Evolutionary conservation across 768 basidiomycete species (phyloP), one percentile per base, ranked within the genome.

Genomic region (Candolleomyces eurysporus): DNA sequence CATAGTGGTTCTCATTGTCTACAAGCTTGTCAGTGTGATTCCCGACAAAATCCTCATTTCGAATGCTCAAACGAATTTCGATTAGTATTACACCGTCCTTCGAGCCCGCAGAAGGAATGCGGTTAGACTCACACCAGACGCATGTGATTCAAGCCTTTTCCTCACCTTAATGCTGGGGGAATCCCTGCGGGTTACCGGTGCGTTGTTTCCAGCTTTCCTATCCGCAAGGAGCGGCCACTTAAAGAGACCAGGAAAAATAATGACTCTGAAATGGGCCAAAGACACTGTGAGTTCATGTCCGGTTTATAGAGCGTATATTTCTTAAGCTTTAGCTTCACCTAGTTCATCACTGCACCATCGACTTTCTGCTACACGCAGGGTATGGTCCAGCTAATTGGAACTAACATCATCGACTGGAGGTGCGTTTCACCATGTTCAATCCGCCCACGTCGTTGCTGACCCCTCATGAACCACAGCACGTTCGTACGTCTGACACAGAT

Each of bases 141-240:
- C 55, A 17, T 49, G 48, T 26, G 61, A 61, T 40, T 57, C 55
- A 3, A 61, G 55, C 22, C 49, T 61, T 10, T 61, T 61, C 22
- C 3, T 61, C 30, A 42, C 36, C 16, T 45, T 61, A 19, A 57
- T 61, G 40, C 32, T 48, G 3, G 61, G 61, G 2, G 61, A 61
- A 39, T 6, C 56, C 45, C 54, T 61, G 21, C 45, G 61, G 7
- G 26, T 48, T 39, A 45, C 51, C 9, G 61, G 61, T 57, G 16
- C 30, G 48, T 56, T 55, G n/a, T 22, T 26, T 26, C 26, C 4
- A 2, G 26, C 26, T 26, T 26, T 26, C 26, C 4, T 26, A 2
- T 26, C 26, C 26, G 26, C 26, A 26, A 26, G 26, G 26, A 26
- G 26, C 26, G 26, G 26, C 26, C 26, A 26, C 26, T 26, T 4